These are phyloP conservation scores for Phialocephala subalpina DNA, from an alignment of 2,329 filamentous ascomycete genomes.

Conservation along the genomic window DNA sequence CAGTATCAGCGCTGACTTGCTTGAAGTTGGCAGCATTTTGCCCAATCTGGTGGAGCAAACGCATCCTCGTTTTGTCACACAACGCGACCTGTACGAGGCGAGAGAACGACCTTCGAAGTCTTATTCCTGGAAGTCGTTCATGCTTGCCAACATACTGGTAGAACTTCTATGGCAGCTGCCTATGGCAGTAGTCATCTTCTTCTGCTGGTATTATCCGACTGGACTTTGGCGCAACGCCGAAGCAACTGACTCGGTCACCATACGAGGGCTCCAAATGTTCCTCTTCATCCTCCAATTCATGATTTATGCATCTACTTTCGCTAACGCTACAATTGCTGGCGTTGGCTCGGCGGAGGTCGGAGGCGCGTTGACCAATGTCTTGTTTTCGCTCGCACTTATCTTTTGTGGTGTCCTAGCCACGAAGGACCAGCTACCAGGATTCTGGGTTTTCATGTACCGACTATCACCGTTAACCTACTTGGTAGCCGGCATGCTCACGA, in stretches of 20 bases:
- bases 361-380: conserved; percentile 77
- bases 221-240: conserved; percentile 77
- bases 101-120: conserved; percentile 82
- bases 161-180: conserved; percentile 84
- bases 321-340: conserved; percentile 78
- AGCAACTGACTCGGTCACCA: conserved; percentile 65
- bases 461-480: conserved; percentile 86
- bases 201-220: conserved; percentile 87
- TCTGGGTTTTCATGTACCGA: conserved; percentile 89
- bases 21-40: conserved; percentile 75
- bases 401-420: conserved; percentile 78
- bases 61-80: conserved; percentile 71
- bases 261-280: conserved; percentile 82
- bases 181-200: conserved; percentile 77
- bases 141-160: conserved; percentile 78
- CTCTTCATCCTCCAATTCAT: conserved; percentile 79
- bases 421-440: conserved; percentile 68
- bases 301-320: conserved; percentile 83
- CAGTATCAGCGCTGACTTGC: too few relatives aligned
- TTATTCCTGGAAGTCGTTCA: conserved; percentile 74
- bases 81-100: conserved; percentile 65
- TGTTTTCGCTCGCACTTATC: conserved; percentile 76
- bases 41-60: conserved; percentile 80
- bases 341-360: conserved; percentile 79
- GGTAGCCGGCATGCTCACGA: conserved; percentile 74